A percentile compares a stretch with the other conserved stretches of the same genome.
Conservation (phyloP, 306 rosid genomes). For the Casuarina equisetifolia region DNA sequence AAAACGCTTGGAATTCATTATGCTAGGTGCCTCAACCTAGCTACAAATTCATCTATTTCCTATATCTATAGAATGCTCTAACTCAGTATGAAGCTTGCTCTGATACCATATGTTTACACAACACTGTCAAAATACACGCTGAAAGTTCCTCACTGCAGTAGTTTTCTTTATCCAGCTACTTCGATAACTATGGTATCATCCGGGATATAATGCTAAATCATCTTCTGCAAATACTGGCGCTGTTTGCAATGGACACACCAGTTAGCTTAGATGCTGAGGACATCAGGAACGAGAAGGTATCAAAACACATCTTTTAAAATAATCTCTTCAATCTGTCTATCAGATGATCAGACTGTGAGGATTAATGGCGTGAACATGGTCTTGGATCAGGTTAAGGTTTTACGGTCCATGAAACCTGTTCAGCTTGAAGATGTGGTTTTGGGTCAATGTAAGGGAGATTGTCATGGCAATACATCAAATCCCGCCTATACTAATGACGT, state of each 20-base stretch:
- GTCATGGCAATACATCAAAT: conserved; percentile 63
- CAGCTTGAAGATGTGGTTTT: conserved; percentile 81
- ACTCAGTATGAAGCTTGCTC: no score
- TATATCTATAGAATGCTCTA: no score
- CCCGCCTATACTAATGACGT: conserved; percentile 79
- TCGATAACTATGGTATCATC: conserved; percentile 85
- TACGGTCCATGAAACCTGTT: conserved; percentile 81
- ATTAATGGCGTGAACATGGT: conserved; percentile 1
- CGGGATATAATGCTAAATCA: conserved; percentile 98
- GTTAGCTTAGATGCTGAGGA: conserved; percentile 98
- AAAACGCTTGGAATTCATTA: no score
- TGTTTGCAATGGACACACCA: conserved; percentile 98
- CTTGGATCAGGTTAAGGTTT: conserved; percentile 80
- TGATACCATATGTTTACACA: no score
- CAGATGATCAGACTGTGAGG: background rate
- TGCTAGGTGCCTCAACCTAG: no score
- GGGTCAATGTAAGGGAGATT: conserved; percentile 92
- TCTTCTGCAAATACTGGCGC: conserved; percentile 88
- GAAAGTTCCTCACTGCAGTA: background rate
- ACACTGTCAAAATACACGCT: no score
- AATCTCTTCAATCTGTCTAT: background rate
- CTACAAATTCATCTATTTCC: no score
- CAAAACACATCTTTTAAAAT: background rate
- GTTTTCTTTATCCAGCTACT: conserved; percentile 49
- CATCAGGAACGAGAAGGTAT: conserved; percentile 90